Evolutionary conservation across 2,329 filamentous ascomycete species (phyloP), one percentile per base, ranked within the genome.

Genomic region (Monilinia fructigena): DNA sequence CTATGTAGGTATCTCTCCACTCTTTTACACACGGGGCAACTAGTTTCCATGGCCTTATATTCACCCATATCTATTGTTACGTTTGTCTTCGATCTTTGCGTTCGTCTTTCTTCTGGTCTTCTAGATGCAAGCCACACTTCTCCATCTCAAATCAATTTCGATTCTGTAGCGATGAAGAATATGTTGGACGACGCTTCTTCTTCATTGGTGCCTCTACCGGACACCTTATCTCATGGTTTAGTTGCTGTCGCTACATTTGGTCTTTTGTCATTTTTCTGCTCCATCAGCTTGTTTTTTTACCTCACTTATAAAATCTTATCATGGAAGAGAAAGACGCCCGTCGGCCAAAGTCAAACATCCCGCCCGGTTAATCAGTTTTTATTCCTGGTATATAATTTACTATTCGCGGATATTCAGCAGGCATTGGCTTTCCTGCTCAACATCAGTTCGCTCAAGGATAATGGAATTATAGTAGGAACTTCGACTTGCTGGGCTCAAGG

Each of bases 371-470:
- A 90, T 70, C 89, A 91, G 75, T 89, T 90, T 72, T 81, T 90
- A 38, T 79, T 91, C 0, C 80, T 91, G 5, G 88, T 91, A 67
- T 85, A 89, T 74, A 91, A 91, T 74, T 82, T 91, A 0, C 79
- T 91, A 6, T 77, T 89, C 28, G 88, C 89, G 67, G 89, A 91
- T 71, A 82, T 89, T 65, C 85, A 88, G 72, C 89, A 91, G 72
- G 82, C 85, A 10, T 75, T 85, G 0, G 85, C 86, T 4, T 91
- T 90, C 73, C 72, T 88, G 54, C 79, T 90, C 59, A 89, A 87
- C 68, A 81, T 82, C 4, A 78, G 82, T 47, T 89, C 88, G 83
- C 78, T 89, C 6, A 75, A 77, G 1, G 74, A 78, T 18, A 80
- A 88, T 74, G 80, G 78, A 0, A 82, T 91, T 20, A 72, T 81